Conservation (phyloP, 106 monocot genomes). For the Triglochin maritima region DNA sequence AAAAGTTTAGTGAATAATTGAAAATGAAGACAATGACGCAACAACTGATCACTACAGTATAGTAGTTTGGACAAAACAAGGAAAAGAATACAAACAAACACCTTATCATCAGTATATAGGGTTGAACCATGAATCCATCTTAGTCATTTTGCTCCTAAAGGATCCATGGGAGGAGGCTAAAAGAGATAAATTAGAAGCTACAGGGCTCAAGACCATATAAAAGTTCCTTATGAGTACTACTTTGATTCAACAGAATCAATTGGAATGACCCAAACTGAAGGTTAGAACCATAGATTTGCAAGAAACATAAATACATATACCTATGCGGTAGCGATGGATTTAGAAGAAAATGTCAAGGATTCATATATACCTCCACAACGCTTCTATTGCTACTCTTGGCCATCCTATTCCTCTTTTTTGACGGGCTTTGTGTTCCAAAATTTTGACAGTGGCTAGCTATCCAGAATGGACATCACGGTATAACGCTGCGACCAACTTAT, state of each 20-base stretch:
- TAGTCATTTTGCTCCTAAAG: too few relatives aligned
- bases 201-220: background rate
- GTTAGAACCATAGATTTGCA: background rate
- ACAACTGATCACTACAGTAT: background rate
- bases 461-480: conserved; percentile 21
- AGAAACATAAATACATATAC: background rate
- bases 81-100: background rate
- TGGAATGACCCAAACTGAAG: background rate
- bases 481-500: conserved; percentile 55
- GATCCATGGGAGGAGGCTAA: background rate
- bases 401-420: background rate
- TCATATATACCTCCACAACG: too few relatives aligned
- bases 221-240: background rate
- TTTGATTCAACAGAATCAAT: background rate
- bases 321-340: background rate
- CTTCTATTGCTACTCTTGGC: background rate
- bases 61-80: background rate
- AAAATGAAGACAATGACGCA: background rate
- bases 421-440: too few relatives aligned
- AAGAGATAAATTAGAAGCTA: background rate
- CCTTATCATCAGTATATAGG: background rate
- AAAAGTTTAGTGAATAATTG: background rate
- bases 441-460: background rate
- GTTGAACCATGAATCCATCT: background rate
- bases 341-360: too few relatives aligned